Evolutionary conservation across 2,329 filamentous ascomycete species (phyloP), one percentile per base, ranked within the genome.

Genomic region (Scytalidium lignicola): DNA sequence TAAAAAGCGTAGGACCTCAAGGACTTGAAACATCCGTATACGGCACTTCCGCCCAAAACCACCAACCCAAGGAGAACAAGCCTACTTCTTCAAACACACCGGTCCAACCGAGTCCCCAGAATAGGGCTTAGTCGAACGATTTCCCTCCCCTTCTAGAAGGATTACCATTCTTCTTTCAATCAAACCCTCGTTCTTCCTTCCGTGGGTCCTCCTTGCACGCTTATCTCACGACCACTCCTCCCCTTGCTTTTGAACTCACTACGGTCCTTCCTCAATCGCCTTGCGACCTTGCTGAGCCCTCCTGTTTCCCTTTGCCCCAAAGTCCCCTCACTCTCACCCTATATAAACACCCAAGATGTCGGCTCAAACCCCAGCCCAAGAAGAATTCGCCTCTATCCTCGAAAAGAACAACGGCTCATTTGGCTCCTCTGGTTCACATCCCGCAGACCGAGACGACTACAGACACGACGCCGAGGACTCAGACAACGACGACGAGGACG

Each of bases 301-400:
- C 53, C 41, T 53, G 47, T 42, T 49, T 48, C 51, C 53, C 50
- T 51, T 56, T 44, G 47, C 42, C 41, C 39, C 10, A 26, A 26
- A 26, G 10, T n/a, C n/a, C n/a, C n/a, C n/a, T n/a, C n/a, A n/a
- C 41, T 45, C 45, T 45, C 39, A 41, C n/a, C 39, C 4, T 20
- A 43, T 43, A 32, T 32, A 47, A n/a, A 41, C n/a, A 47, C n/a
- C 44, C 44, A 59, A 19, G 26, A 64, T 64, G 62, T 55, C 61
- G 15, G 54, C 61, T 55, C 70, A 73, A 45, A 82, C 80, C 48
- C 72, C 79, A 50, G 82, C 82, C 46, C 79, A 85, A 67, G 80
- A 85, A 71, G 82, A 87, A 68, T 85, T 84, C 66, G 78, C 84
- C 65, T 67, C 71, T 55, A 75, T 86, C 50, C 68, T 87, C 54